Conservation (phyloP, 371 early-diverging fungal species). For the Sporodiniella umbellata region DNA sequence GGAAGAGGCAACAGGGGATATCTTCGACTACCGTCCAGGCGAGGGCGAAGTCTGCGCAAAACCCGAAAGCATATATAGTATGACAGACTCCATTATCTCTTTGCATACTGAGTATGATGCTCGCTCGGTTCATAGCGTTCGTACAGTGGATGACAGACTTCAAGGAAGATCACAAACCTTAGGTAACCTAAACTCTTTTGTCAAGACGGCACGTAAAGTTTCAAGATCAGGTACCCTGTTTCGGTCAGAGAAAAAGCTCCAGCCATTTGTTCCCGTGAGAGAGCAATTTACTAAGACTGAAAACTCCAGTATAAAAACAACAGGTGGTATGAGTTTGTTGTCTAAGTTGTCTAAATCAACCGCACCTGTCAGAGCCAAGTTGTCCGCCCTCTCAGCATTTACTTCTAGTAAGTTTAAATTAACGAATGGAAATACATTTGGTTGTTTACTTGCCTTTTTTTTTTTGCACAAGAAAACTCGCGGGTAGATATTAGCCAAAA, state of each 20-base stretch:
- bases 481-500: slow-evolving; percentile 19
- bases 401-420: neutral
- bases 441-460: too few relatives aligned
- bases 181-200: slow-evolving; percentile 16
- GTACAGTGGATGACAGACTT: slow-evolving; percentile 22
- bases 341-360: slow-evolving; percentile 32
- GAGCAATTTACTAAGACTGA: slow-evolving; percentile 9
- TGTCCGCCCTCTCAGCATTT: slow-evolving; percentile 17
- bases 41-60: slow-evolving; percentile 14
- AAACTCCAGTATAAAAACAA: slow-evolving; percentile 16
- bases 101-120: slow-evolving; percentile 22
- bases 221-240: slow-evolving; percentile 25
- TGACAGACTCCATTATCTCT: slow-evolving; percentile 26
- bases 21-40: slow-evolving; percentile 23
- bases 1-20: slow-evolving; percentile 12
- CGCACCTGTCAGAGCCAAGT: slow-evolving; percentile 30
- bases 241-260: slow-evolving; percentile 17
- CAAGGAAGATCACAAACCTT: slow-evolving; percentile 11
- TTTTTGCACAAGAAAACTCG: slow-evolving; percentile 6
- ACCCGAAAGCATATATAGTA: slow-evolving; percentile 19
- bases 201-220: slow-evolving; percentile 22
- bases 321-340: slow-evolving; percentile 19
- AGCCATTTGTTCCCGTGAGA: slow-evolving; percentile 18
- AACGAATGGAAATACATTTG: too few relatives aligned
- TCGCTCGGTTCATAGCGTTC: slow-evolving; percentile 12